These are phyloP conservation scores for Tolypocladium ophioglossoides DNA, from an alignment of 2,329 filamentous ascomycete genomes.

Conservation along the genomic window DNA sequence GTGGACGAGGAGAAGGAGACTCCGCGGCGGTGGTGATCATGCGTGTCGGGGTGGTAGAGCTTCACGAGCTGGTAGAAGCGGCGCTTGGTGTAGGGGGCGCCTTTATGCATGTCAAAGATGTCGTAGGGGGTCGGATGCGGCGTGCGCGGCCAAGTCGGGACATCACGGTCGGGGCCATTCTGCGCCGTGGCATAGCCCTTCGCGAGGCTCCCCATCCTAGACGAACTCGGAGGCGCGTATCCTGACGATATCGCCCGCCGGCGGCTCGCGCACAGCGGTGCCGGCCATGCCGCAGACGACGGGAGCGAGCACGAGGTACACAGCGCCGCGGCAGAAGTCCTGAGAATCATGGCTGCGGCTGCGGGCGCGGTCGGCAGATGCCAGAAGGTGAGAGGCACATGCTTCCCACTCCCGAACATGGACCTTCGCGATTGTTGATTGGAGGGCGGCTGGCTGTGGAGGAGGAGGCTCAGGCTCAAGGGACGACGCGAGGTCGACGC, in stretches of 20 bases:
- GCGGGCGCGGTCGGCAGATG: not conserved
- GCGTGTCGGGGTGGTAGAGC: slow-evolving; percentile 83
- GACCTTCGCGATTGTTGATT: not conserved
- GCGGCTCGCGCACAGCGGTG: not conserved
- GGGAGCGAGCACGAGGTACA: not conserved
- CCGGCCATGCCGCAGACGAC: not conserved
- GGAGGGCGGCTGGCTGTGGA: not conserved
- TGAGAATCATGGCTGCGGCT: not conserved
- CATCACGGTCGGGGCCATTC: not conserved
- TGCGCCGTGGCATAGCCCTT: slow-evolving; percentile 1
- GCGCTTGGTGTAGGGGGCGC: slow-evolving; percentile 66
- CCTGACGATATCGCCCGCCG: not conserved
- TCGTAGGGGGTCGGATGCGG: slow-evolving; percentile 74
- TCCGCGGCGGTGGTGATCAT: slow-evolving; percentile 8
- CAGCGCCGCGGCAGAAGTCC: not conserved
- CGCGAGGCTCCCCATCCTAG: not conserved
- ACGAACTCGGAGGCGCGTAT: not conserved
- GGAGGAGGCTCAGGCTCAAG: not conserved
- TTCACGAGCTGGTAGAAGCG: slow-evolving; percentile 90
- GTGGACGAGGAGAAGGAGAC: not conserved
- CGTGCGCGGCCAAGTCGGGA: slow-evolving; percentile 33
- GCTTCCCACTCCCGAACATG: not conserved
- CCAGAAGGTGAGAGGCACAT: not conserved
- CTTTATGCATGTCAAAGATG: slow-evolving; percentile 54
- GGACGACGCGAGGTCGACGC: not conserved